Base-by-base conservation (phyloP, 768 basidiomycete species). In the Lactarius vividus region DNA sequence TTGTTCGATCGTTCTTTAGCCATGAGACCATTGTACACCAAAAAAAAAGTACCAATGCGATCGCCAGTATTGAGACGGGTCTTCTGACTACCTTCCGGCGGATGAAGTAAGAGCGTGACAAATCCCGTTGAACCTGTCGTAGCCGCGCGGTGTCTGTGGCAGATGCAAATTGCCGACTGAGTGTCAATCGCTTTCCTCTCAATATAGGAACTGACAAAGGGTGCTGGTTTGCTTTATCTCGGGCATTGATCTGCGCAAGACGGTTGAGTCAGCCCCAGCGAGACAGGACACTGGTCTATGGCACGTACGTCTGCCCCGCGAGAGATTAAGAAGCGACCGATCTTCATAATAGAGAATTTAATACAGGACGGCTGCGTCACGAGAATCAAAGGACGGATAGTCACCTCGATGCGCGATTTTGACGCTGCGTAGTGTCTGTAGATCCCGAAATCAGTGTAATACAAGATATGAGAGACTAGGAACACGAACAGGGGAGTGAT, bases 51-150 rank as follows among this genome's bases (percentile, higher is more conserved):
- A 90, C 91, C 89, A 56, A 91, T 79, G 60, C 91, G 85, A 81
- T 94, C 93, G 59, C 82, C 84, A 31, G 91, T 91, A 73, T 98
- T 98, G 62, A 98, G 80, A 58, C 94, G 85, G 52, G 89, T 85
- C 74, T 96, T 94, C 60, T 81, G 79, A 64, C 83, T 80, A 13
- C 86, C 87, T 72, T 84, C 85, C n/a, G 92, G 90, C 5, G 93
- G 89, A 67, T 91, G 84, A 59, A 98, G 75, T n/a, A 99, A 82
- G 52, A 99, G 80, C 33, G 83, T 84, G 63, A 98, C 85, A 75
- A 98, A 96, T 8, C 92, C 92, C 11, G 87, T 86, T 28, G 94
- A 94, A 37, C 97, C 97, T 16, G 92, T 98, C 8, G 97, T 96
- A 13, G 96, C 94, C 56, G 97, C 97, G 66, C 97, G 90, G 77